These are phyloP conservation scores for Prunus armeniaca DNA, from an alignment of 306 rosid genomes.

Conservation along the genomic window DNA sequence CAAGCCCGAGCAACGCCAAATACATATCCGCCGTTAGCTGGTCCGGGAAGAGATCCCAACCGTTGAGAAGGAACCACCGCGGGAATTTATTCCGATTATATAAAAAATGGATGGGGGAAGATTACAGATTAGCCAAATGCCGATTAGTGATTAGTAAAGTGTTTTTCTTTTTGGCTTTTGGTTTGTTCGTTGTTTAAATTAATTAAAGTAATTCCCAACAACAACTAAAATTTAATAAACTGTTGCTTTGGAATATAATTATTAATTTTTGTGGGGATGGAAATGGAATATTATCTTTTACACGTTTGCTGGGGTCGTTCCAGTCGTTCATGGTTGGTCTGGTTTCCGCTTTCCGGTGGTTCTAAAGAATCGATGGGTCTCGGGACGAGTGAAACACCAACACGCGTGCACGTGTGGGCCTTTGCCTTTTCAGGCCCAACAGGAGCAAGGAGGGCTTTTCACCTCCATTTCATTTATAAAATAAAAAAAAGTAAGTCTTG, in stretches of 20 bases:
- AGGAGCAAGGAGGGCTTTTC: background rate
- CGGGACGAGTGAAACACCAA: conserved; percentile 1
- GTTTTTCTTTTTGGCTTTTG: background rate
- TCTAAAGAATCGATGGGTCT: background rate
- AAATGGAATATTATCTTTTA: conserved; percentile 10
- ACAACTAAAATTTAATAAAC: too few relatives aligned
- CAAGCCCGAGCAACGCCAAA: background rate
- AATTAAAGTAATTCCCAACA: too few relatives aligned
- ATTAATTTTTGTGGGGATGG: background rate
- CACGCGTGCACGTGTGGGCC: conserved; percentile 12
- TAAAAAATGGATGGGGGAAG: background rate
- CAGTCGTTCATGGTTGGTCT: background rate
- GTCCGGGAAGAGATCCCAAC: background rate
- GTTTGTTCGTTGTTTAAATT: background rate
- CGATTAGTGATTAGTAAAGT: conserved; percentile 23
- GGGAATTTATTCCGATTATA: conserved; percentile 39
- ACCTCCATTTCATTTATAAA: background rate
- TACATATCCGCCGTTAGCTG: conserved; percentile 13
- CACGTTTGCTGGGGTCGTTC: background rate
- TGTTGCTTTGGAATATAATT: background rate
- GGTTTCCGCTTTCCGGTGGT: background rate
- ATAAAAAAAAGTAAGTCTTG: background rate
- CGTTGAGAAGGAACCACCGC: conserved; percentile 26
- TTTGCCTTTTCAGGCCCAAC: background rate
- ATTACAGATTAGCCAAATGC: background rate